phyloP scores from a whole-genome alignment of 2,329 filamentous ascomycete species.

The Sclerotinia borealis region DNA sequence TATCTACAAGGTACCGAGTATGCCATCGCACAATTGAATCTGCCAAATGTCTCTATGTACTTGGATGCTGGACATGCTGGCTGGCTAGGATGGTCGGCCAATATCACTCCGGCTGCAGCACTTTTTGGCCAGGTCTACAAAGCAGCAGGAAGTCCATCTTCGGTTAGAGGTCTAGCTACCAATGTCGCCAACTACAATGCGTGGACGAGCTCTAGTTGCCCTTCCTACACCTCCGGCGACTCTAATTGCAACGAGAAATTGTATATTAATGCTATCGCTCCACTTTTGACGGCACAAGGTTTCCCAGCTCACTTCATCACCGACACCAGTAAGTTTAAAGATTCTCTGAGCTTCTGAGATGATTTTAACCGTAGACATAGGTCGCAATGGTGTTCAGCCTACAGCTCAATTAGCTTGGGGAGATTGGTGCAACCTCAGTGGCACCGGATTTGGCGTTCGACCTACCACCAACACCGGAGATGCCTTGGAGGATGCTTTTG shows the following conservation, averaged over 20 bases:
- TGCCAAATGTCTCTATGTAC: constrained; percentile 58
- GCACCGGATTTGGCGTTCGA: constrained; percentile 59
- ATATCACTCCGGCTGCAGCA: constrained; percentile 45
- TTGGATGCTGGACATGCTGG: constrained; percentile 58
- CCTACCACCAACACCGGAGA: constrained; percentile 57
- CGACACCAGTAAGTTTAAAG: constrained; percentile 40
- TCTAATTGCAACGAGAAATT: constrained; percentile 47
- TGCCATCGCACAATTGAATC: constrained; percentile 49
- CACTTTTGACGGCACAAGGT: constrained; percentile 40
- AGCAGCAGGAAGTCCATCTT: constrained; percentile 39
- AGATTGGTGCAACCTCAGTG: constrained; percentile 62
- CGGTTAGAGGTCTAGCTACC: constrained; percentile 47
- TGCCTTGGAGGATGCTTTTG: constrained; percentile 55
- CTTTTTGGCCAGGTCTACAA: constrained; percentile 43
- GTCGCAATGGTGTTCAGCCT: constrained; percentile 56
- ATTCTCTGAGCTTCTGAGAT: not conserved
- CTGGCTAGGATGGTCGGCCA: constrained; percentile 59
- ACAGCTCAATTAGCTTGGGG: constrained; percentile 52
- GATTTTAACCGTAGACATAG: constrained; percentile 29
- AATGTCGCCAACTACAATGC: constrained; percentile 56
- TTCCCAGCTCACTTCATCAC: constrained; percentile 51
- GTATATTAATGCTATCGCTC: constrained; percentile 46
- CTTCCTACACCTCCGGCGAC: constrained; percentile 38
- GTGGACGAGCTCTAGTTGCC: constrained; percentile 40
- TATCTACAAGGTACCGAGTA: constrained; percentile 53